Evolutionary conservation across 1,284 basidiomycete genomes (phyloP).

Genomic region (Leucoagaricus sp.): DNA sequence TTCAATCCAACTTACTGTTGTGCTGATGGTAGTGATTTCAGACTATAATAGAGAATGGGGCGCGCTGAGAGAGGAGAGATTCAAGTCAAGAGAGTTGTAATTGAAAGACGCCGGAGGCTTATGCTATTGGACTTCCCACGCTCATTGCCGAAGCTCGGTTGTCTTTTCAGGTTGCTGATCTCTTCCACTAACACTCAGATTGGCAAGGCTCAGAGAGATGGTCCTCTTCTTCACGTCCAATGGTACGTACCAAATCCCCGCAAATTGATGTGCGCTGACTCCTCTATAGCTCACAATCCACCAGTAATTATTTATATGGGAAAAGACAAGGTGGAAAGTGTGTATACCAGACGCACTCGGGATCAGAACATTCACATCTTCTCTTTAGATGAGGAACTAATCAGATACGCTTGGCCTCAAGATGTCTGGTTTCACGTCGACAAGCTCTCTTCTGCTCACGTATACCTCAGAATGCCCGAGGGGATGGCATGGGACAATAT

Average conservation of each 20-base stretch:
- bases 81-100: background rate
- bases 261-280: background rate
- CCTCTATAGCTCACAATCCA: slow-evolving; percentile 52
- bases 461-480: slow-evolving; percentile 87
- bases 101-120: background rate
- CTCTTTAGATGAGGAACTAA: slow-evolving; percentile 84
- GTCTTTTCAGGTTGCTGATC: too few species aligned
- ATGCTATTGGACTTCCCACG: slow-evolving; percentile 20
- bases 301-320: slow-evolving; percentile 90
- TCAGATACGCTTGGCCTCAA: slow-evolving; percentile 87
- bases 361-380: slow-evolving; percentile 19
- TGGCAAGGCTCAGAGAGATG: slow-evolving; percentile 38
- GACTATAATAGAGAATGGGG: background rate
- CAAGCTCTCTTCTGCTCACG: slow-evolving; percentile 92
- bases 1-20: background rate
- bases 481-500: slow-evolving; percentile 87
- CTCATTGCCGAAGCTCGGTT: background rate
- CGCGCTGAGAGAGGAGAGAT: background rate
- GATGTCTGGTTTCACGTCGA: slow-evolving; percentile 86
- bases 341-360: slow-evolving; percentile 29
- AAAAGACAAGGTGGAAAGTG: slow-evolving; percentile 95
- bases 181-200: background rate
- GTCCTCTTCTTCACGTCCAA: slow-evolving; percentile 73
- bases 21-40: background rate
- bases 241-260: slow-evolving; percentile 33